Conservation (phyloP, 116 monocot genomes). For the Phalaenopsis hybrid region DNA sequence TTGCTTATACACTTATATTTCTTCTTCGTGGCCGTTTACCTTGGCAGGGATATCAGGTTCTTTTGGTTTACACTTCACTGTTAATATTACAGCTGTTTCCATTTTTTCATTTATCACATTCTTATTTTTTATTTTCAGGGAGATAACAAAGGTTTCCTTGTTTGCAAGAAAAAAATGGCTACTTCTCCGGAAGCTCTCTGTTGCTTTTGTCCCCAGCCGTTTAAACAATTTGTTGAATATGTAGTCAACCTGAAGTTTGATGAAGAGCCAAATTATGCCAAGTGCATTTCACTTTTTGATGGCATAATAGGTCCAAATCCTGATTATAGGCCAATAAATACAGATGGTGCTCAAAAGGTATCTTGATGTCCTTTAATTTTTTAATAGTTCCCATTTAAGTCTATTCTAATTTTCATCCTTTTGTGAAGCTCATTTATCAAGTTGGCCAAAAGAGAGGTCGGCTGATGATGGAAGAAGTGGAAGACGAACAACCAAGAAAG, state of each 20-base stretch:
- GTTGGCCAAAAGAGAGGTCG: slow-evolving; percentile 65
- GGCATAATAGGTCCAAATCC: slow-evolving; percentile 54
- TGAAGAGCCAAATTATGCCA: slow-evolving; percentile 60
- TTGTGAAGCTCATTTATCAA: slow-evolving; percentile 44
- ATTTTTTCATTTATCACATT: neutral
- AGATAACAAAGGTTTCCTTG: slow-evolving; percentile 53
- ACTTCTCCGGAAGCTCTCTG: slow-evolving; percentile 49
- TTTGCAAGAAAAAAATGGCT: slow-evolving; percentile 65
- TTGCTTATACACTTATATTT: slow-evolving; percentile 59
- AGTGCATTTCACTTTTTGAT: slow-evolving; percentile 56
- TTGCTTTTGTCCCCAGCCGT: slow-evolving; percentile 44
- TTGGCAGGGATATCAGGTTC: slow-evolving; percentile 66
- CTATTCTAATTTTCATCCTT: neutral
- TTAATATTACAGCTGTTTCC: neutral
- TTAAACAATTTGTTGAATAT: slow-evolving; percentile 50
- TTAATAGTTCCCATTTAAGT: neutral
- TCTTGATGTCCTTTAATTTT: neutral
- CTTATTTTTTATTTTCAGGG: slow-evolving; percentile 26
- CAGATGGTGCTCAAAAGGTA: slow-evolving; percentile 68
- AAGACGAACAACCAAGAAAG: slow-evolving; percentile 56
- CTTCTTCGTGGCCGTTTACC: slow-evolving; percentile 53
- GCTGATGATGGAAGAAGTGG: slow-evolving; percentile 40
- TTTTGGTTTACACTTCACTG: neutral
- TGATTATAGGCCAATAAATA: slow-evolving; percentile 49
- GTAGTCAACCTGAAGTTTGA: slow-evolving; percentile 63